Evolutionary conservation across 805 yeast genomes (phyloP).

Genomic region (Sugiyamaella smithiae): DNA sequence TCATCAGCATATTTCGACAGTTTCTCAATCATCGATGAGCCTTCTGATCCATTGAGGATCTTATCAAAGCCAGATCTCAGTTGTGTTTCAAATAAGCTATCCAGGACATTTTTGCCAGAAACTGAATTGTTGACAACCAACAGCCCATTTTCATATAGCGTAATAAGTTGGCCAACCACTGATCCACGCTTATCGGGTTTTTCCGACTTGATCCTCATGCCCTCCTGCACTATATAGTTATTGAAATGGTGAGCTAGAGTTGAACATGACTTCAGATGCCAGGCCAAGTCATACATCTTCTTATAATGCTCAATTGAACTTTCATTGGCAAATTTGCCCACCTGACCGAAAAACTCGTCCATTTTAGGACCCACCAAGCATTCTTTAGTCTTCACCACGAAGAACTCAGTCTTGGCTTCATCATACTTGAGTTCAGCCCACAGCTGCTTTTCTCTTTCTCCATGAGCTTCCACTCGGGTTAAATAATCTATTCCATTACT

Average conservation of each 20-base stretch:
- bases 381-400: too few species aligned
- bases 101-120: too few species aligned
- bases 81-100: neutral
- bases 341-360: neutral
- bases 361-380: too few species aligned
- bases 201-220: neutral
- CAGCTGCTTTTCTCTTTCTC: too few species aligned
- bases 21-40: slow-evolving; percentile 23
- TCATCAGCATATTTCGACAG: slow-evolving; percentile 33
- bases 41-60: neutral
- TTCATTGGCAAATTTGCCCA: neutral
- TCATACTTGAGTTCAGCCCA: too few species aligned
- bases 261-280: neutral
- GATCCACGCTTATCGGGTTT: too few species aligned
- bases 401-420: too few species aligned
- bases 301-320: neutral
- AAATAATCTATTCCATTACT: too few species aligned
- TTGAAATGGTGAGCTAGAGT: neutral
- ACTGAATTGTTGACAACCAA: too few species aligned
- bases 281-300: neutral
- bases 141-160: too few species aligned
- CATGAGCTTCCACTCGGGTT: too few species aligned
- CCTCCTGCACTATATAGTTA: neutral
- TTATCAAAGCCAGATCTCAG: neutral
- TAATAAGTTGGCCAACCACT: too few species aligned